Base-by-base conservation (phyloP, 495 filamentous ascomycete species). In the Talaromyces nanjingensis region DNA sequence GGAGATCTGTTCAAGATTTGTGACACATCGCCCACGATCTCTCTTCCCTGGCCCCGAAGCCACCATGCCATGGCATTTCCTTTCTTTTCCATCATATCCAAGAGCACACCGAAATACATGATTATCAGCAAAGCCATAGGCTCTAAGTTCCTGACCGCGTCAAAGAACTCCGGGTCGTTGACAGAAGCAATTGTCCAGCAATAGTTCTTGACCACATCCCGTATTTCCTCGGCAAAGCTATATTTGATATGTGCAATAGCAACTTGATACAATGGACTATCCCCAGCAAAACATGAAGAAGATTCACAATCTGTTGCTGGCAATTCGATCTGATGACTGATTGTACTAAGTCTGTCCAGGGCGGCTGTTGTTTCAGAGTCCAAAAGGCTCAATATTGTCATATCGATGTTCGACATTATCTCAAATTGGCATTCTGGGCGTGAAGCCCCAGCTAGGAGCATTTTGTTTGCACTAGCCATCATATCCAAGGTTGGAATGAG, bases 231-330 rank as follows among this genome's bases (percentile, higher is more conserved):
- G 56, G 31, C 56, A 59, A 59, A 59, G 56, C 56, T 33, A 4
- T 34, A 59, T 20, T 59, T 59, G 4, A 59, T 59, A 37, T 59
- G 31, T n/a, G 14, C 56, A 37, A 59, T 59, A 9, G 56, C 56
- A 39, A 59, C 20, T 34, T 59, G 56, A 39, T 59, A 59, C 12
- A 59, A 7, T n/a, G 5, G 18, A 16, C 14, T 59, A 9, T 39
- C 56, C n/a, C 56, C 56, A 22, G 56, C 56, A 34, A 59, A 8
- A 16, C 33, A 12, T 22, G 25, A 6, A 59, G n/a, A 12, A 27
- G 27, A 27, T 20, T 18, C 27, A 59, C 39, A 0, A 37, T n/a
- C 27, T 31, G 29, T 59, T 18, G 8, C 18, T 5, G 16, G n/a
- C 20, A 59, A 24, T 18, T 27, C 16, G 29, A 59, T 22, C 56